Base-by-base conservation (phyloP, 441 rosid genomes). In the Macaranga tanarius region DNA sequence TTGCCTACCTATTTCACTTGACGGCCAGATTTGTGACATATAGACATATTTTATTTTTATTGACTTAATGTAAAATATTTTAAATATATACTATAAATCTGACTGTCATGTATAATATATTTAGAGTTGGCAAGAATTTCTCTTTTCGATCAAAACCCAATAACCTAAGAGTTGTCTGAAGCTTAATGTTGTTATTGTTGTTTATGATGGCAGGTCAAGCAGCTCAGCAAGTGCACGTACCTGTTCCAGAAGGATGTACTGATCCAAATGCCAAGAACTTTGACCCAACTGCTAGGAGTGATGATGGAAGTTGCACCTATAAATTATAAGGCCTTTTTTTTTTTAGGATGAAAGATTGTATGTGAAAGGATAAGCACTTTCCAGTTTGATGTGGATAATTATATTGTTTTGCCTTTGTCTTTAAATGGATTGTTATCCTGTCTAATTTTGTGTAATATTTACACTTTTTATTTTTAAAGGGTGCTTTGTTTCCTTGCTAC, bases 201-300 rank as follows among this genome's bases (percentile, higher is more conserved):
- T 34, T 77, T 69, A 22, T 7, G 48, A 23, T 55, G 80, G 80
- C 88, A 92, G 99, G 99, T 12, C 77, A 95, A 83, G 91, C 86
- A 22, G 97, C 95, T 16, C 96, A 95, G 83, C 97, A 91, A 82
- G 78, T 91, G 26, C 75, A 71, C 10, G 0, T 95, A 13, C 92
- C 99, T 0, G 87, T 90, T 47, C 93, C 97, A 15, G 95, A 90
- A 84, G 97, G 97, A 2, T 95, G 99, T 75, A 87, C 97, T 34
- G 97, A 91, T 79, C 93, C 83, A 20, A 6, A 0, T 22, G 98
- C 98, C 12, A 7, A 23, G 4, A 91, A 95, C 87, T 92, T 78
- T 77, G 97, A 95, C 76, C 98, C 99, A 67, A 91, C 96, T 10
- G 98, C 95, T 12, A 88, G 99, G 82, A 92, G 95, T 85, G 97